phyloP scores from a whole-genome alignment of 2,329 filamentous ascomycete species.

The Leptodontidium sp. region DNA sequence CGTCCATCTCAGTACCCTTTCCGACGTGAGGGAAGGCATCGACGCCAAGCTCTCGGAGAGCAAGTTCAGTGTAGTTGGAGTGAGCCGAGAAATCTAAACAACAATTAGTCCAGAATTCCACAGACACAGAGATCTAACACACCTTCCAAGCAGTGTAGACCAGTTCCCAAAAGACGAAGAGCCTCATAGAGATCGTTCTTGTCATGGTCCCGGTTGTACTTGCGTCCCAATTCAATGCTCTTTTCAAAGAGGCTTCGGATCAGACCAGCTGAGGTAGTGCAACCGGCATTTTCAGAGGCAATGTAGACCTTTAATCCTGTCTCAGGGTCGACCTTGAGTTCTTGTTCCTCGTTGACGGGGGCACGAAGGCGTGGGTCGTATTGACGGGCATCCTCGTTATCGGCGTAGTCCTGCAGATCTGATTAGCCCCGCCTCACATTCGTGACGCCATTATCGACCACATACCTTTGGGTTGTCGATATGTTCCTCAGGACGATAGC shows the following conservation, averaged over 20 bases:
- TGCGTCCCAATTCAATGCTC: slow-evolving; percentile 78
- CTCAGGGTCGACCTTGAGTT: slow-evolving; percentile 77
- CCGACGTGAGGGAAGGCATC: slow-evolving; percentile 88
- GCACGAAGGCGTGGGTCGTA: slow-evolving; percentile 50
- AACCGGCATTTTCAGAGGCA: slow-evolving; percentile 77
- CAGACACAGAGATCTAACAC: neutral
- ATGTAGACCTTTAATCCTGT: slow-evolving; percentile 92
- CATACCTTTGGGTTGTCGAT: slow-evolving; percentile 66
- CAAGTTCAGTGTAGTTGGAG: slow-evolving; percentile 89
- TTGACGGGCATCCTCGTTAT: slow-evolving; percentile 74
- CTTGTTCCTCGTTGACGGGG: slow-evolving; percentile 77
- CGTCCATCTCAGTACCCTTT: slow-evolving; percentile 68
- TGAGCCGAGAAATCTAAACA: slow-evolving; percentile 81
- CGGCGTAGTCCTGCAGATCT: slow-evolving; percentile 53
- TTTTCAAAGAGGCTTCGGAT: slow-evolving; percentile 74
- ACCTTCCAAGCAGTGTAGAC: slow-evolving; percentile 28
- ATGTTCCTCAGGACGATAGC: slow-evolving; percentile 82
- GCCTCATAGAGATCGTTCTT: slow-evolving; percentile 68
- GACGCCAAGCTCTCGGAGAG: slow-evolving; percentile 84
- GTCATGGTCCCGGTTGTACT: slow-evolving; percentile 69
- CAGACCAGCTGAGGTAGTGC: slow-evolving; percentile 80
- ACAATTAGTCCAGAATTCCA: neutral
- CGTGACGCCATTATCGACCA: slow-evolving; percentile 33
- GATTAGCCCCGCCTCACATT: slow-evolving; percentile 75
- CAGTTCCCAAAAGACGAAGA: slow-evolving; percentile 27